A percentile compares a stretch with the other conserved stretches of the same genome.
phyloP scores from a whole-genome alignment of 441 rosid genomes.

The Capsella rubella region DNA sequence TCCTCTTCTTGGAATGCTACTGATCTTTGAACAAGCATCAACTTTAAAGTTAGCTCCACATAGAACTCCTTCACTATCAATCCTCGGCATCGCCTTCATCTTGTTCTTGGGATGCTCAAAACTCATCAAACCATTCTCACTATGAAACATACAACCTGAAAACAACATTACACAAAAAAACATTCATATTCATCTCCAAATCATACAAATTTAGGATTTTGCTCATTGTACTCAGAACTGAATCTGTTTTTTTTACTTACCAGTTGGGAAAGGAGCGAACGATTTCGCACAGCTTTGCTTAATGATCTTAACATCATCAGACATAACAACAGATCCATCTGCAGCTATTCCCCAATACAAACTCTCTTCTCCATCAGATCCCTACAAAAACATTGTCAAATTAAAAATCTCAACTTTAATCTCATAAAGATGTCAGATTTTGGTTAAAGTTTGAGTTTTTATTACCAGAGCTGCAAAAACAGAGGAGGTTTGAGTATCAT shows the following conservation, averaged over 20 bases:
- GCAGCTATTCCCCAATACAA: constrained; percentile 81
- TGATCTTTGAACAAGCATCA: constrained; percentile 55
- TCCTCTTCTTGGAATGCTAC: constrained; percentile 63
- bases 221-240: not conserved
- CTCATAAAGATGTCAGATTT: too few species aligned
- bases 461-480: constrained; percentile 68
- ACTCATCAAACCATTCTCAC: constrained; percentile 66
- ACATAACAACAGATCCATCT: constrained; percentile 73
- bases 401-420: too few species aligned
- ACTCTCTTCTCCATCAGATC: constrained; percentile 75
- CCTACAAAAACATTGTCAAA: constrained; percentile 42
- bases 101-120: constrained; percentile 68
- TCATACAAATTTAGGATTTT: too few species aligned
- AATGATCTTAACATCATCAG: constrained; percentile 64
- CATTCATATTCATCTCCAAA: not conserved
- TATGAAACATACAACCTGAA: constrained; percentile 69
- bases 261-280: constrained; percentile 74
- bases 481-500: constrained; percentile 59
- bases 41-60: constrained; percentile 77
- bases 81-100: constrained; percentile 73
- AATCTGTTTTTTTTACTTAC: constrained; percentile 37
- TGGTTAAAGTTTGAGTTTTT: not conserved
- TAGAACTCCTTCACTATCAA: constrained; percentile 68
- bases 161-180: not conserved
- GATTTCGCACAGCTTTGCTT: constrained; percentile 75